Percentiles rank a stretch among this genome's conserved stretches.
These are phyloP conservation scores for Dictyostelium citrinum DNA, from an alignment of 78 protist species.

Conservation along the genomic window DNA sequence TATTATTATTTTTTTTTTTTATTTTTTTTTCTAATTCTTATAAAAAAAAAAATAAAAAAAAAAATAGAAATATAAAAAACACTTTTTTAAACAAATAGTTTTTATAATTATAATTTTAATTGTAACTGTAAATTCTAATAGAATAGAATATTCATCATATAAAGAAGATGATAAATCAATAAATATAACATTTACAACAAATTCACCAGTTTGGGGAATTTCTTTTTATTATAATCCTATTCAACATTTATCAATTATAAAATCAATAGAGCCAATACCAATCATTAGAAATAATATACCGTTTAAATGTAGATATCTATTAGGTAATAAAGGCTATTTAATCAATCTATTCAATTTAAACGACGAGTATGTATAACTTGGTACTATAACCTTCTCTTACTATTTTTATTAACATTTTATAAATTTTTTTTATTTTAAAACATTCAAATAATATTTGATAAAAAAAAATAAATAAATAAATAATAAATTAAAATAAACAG, in stretches of 20 bases:
- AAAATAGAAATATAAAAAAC: not conserved
- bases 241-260: not conserved
- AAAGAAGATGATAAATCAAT: not conserved
- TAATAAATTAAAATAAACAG: not conserved
- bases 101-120: not conserved
- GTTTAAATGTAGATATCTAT: not conserved
- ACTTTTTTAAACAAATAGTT: not conserved
- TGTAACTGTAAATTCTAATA: not conserved
- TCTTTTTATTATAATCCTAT: not conserved
- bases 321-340: not conserved
- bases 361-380: not conserved
- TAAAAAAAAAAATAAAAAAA: too few species aligned
- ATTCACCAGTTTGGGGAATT: not conserved
- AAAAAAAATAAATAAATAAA: too few species aligned
- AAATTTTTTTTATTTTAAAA: too few species aligned
- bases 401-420: too few species aligned
- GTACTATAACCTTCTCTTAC: not conserved
- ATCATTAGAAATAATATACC: not conserved
- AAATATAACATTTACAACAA: not conserved
- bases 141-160: not conserved
- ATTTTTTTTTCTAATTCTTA: too few species aligned
- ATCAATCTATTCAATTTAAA: not conserved
- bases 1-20: not conserved
- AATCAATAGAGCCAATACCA: not conserved
- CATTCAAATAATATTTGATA: too few species aligned